Base-by-base conservation (phyloP, 2,329 filamentous ascomycete species). In the Neofusicoccum sp. region DNA sequence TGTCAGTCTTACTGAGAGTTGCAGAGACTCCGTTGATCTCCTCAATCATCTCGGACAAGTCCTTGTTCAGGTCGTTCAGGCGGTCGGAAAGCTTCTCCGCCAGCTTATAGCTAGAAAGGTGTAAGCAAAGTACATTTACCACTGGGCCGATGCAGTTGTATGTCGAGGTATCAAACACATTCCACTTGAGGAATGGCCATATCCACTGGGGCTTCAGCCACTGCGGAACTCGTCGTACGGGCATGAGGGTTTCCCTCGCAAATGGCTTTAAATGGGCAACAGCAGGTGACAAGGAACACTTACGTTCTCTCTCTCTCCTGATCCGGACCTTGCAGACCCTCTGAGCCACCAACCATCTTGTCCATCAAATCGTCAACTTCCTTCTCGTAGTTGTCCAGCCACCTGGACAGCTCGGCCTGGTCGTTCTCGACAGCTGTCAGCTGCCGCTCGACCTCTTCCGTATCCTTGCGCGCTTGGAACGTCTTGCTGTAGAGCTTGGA, bases 21-120 rank as follows among this genome's bases (percentile, higher is more conserved):
- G 90, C 85, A n/a, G 91, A 95, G 64, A 96, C 93, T 67, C 88
- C 86, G 73, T 99, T 99, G 73, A 99, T 96, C 76, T 98, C 95
- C 72, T 96, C 93, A 68, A 99, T 96, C 92, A 99, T 98, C 78
- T 91, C 93, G 49, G 86, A 87, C 64, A 99, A 81, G 72, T 96
- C 92, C 72, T 91, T 90, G 71, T 91, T 92, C 86, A 98, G 96
- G 68, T 96, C 92, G 61, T 96, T 93, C 65, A 99, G 81, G 65
- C 91, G 87, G 71, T 96, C 91, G 9, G 91, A 91, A 65, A 97
- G 83, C 75, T 91, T 95, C 81, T 99, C 95, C 1, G 95, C 95
- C 57, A 96, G 81, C 82, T 96, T 96, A 80, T 98, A 87, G 33
- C 83, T 85, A 36, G 4, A 66, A 57, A 58, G 12, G 16, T 44